phyloP scores from a whole-genome alignment of 106 monocot genomes.

The Apostasia shenzhenica region DNA sequence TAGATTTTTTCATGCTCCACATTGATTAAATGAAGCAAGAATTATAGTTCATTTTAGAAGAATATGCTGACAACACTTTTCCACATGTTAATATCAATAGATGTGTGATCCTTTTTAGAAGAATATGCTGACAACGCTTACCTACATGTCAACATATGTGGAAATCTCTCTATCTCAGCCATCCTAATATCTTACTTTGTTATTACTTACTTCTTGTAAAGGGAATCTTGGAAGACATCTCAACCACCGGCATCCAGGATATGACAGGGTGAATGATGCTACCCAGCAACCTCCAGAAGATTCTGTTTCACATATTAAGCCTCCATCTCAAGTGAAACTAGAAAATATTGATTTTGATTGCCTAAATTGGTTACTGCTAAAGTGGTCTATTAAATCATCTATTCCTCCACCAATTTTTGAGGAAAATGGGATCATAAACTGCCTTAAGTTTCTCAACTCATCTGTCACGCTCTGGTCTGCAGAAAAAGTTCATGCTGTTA shows the following conservation, averaged over 20 bases:
- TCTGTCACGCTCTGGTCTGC: slow-evolving; percentile 56
- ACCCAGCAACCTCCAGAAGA: slow-evolving; percentile 16
- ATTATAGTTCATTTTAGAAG: too few species aligned
- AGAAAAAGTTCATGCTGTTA: slow-evolving; percentile 46
- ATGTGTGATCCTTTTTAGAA: too few species aligned
- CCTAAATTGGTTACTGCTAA: slow-evolving; percentile 69
- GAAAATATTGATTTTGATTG: slow-evolving; percentile 41
- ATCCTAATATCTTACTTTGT: too few species aligned
- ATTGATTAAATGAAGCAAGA: too few species aligned
- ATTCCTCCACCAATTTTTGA: slow-evolving; percentile 49
- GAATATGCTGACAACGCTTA: too few species aligned
- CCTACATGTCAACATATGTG: too few species aligned
- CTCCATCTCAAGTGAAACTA: slow-evolving; percentile 32
- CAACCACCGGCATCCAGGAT: slow-evolving; percentile 85
- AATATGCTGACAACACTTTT: too few species aligned
- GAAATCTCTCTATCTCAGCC: too few species aligned
- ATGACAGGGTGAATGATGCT: slow-evolving; percentile 38
- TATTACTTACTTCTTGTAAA: slow-evolving; percentile 12
- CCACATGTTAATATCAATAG: too few species aligned
- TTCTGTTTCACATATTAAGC: slow-evolving; percentile 22
- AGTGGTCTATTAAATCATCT: slow-evolving; percentile 50
- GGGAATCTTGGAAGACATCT: slow-evolving; percentile 92
- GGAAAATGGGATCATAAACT: slow-evolving; percentile 34
- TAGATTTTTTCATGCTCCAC: too few species aligned
- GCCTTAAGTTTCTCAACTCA: slow-evolving; percentile 59